Evolutionary conservation across 495 filamentous ascomycete species (phyloP).

Genomic region (Hypoxylon subgilvum): DNA sequence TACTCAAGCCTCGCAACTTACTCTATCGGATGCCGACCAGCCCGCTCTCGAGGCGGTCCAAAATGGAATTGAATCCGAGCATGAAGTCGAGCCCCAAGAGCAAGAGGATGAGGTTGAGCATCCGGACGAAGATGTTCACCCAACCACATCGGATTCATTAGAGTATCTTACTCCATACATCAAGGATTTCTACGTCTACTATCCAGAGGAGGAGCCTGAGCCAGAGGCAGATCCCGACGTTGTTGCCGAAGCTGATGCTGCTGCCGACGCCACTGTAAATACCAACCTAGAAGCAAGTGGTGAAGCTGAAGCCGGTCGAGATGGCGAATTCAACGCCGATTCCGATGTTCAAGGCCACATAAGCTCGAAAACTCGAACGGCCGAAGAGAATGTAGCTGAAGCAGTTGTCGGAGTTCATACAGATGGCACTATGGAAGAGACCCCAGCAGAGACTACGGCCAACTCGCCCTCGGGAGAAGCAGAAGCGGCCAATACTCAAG

Average conservation of each 20-base stretch:
- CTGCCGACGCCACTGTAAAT: neutral
- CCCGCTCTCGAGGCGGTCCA: neutral
- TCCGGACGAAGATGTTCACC: constrained; percentile 1
- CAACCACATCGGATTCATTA: constrained; percentile 18
- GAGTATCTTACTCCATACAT: constrained; percentile 44
- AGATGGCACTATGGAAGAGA: constrained; percentile 21
- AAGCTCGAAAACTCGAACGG: neutral
- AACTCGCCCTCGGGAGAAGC: constrained; percentile 24
- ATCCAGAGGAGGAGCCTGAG: constrained; percentile 22
- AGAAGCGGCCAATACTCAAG: constrained; percentile 3
- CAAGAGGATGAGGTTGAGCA: too few species aligned
- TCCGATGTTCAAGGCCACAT: neutral
- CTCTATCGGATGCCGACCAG: neutral
- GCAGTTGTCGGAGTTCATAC: neutral
- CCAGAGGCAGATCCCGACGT: constrained; percentile 9
- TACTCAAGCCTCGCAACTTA: neutral
- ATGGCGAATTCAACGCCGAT: neutral
- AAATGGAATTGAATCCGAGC: neutral
- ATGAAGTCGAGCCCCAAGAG: neutral
- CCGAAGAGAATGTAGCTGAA: constrained; percentile 9
- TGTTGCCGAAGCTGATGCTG: constrained; percentile 2
- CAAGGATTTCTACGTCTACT: constrained; percentile 14
- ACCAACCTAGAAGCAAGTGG: neutral
- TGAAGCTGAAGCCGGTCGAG: constrained; percentile 1
- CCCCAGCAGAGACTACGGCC: constrained; percentile 32